Conservation (phyloP, 441 rosid species). For the Gossypium gossypioides region DNA sequence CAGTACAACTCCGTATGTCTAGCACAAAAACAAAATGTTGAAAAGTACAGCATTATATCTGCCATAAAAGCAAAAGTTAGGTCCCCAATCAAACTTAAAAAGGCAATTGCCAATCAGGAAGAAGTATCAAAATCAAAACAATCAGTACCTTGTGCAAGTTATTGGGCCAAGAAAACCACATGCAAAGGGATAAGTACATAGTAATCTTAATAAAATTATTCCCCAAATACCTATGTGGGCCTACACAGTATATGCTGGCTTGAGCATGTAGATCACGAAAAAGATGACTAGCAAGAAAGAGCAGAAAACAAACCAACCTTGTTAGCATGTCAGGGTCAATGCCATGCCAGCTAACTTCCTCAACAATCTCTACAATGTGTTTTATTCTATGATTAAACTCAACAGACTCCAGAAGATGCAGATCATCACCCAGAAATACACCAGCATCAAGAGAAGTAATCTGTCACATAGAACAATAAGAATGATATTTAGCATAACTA, state of each 20-base stretch:
- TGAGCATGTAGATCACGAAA: not conserved
- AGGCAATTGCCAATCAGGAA: not conserved
- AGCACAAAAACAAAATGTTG: not conserved
- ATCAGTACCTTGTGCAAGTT: not conserved
- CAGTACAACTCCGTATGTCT: conserved; percentile 8
- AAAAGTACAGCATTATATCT: conserved; percentile 3
- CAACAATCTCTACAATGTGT: conserved; percentile 70
- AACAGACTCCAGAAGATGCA: conserved; percentile 77
- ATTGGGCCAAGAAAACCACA: not conserved
- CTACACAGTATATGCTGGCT: not conserved
- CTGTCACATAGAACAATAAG: conserved; percentile 28
- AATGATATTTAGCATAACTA: not conserved
- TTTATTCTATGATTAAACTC: conserved; percentile 80
- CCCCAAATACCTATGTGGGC: not conserved
- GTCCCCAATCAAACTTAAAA: not conserved
- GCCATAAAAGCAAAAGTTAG: not conserved
- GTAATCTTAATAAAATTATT: not conserved
- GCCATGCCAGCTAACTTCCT: conserved; percentile 72
- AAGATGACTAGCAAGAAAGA: not conserved
- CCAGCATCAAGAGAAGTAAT: conserved; percentile 58
- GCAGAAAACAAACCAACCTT: conserved; percentile 46
- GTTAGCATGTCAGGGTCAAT: conserved; percentile 83
- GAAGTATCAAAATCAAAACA: not conserved
- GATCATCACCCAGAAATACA: conserved; percentile 75
- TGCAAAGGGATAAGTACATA: not conserved